These are phyloP conservation scores for Strobilomyces echinocephalus DNA, from an alignment of 768 basidiomycete species.

Conservation along the genomic window DNA sequence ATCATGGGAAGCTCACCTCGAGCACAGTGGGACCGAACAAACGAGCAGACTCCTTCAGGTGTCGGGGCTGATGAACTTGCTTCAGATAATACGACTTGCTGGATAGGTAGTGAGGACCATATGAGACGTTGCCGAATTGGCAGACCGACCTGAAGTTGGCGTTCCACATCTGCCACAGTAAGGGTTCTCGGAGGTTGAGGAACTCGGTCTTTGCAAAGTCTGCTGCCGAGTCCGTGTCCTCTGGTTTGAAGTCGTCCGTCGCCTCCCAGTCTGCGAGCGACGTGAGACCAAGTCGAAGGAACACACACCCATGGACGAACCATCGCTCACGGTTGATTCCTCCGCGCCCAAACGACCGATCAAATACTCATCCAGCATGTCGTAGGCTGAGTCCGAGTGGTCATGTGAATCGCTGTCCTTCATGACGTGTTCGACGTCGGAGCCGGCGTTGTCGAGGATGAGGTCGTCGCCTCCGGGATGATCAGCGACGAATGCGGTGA, in stretches of 20 bases:
- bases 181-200: slow-evolving; percentile 80
- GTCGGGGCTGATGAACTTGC: slow-evolving; percentile 96
- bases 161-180: slow-evolving; percentile 83
- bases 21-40: slow-evolving; percentile 79
- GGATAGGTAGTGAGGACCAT: slow-evolving; percentile 5
- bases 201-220: slow-evolving; percentile 91
- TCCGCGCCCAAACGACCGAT: slow-evolving; percentile 79
- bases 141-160: slow-evolving; percentile 69
- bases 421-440: slow-evolving; percentile 80
- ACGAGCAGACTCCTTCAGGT: slow-evolving; percentile 75
- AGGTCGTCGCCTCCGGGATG: slow-evolving; percentile 96
- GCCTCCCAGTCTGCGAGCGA: slow-evolving; percentile 74
- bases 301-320: slow-evolving; percentile 39
- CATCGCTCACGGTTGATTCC: slow-evolving; percentile 72
- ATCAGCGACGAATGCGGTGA: slow-evolving; percentile 77
- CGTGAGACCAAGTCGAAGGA: slow-evolving; percentile 7
- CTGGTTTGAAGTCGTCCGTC: slow-evolving; percentile 85
- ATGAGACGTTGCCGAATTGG: neutral
- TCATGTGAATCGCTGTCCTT: slow-evolving; percentile 74
- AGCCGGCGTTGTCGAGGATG: slow-evolving; percentile 76
- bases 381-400: slow-evolving; percentile 88
- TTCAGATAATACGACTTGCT: slow-evolving; percentile 94
- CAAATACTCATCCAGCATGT: slow-evolving; percentile 83
- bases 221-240: slow-evolving; percentile 73
- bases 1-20: slow-evolving; percentile 49